Base-by-base conservation (phyloP, 2,329 filamentous ascomycete genomes). In the Drechslerella dactyloides region DNA sequence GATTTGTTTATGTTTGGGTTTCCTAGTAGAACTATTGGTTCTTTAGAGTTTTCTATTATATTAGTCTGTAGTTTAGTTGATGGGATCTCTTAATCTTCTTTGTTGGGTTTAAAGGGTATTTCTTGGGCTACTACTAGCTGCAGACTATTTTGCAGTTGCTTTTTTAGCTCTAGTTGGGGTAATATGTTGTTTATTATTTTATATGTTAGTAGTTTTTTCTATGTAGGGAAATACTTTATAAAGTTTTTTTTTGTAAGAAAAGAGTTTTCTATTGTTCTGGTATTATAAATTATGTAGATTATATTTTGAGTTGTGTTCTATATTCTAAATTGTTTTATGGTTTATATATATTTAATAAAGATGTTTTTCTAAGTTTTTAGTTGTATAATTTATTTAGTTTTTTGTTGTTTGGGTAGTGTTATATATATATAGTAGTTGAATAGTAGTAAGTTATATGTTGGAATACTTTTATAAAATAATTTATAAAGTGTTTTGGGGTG, bases 121-220 rank as follows among this genome's bases (percentile, higher is more conserved):
- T 15, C 4, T 37, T 21, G 7, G 7, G 7, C 17, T 48, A 19
- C 10, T 48, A 48, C 17, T 19, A 19, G 7, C 10, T 48, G 10
- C 10, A 23, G 7, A 23, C 7, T 23, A 48, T 19, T 19, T 19
- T 19, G 8, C 8, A 57, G 37, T 19, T 57, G n/a, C 37, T 21
- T 40, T 17, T 21, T 40, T 42, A 57, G 15, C 6, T 21, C 19
- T 30, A n/a, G 15, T 30, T 57, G 37, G 5, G n/a, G 8, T 40
- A 21, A 15, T 46, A 55, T 21, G 2, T 27, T 60, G 33, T 33
- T 57, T 42, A 42, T 23, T 33, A 54, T 35, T 21, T 60, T 53
- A 52, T 53, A 61, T 19, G 54, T 48, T 1, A 46, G 19, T 21
- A 68, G 52, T 27, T 69, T 48, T 68, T 54, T 55, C n/a, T 35